A percentile compares a stretch with the other conserved stretches of the same genome.
These are phyloP conservation scores for Termitomyces sp. DNA, from an alignment of 768 basidiomycete genomes.

Conservation along the genomic window DNA sequence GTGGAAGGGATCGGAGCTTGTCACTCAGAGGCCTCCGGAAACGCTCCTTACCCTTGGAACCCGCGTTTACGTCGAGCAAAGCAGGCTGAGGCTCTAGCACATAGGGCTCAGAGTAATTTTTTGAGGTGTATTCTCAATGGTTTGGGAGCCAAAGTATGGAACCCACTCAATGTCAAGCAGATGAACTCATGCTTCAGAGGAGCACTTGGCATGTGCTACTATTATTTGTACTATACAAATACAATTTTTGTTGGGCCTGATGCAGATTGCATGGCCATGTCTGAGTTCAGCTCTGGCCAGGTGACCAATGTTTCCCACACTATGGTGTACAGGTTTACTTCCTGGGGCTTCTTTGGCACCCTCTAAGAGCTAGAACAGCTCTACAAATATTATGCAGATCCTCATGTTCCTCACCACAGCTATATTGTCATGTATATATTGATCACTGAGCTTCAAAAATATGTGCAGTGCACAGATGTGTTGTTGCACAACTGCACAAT, in stretches of 20 bases:
- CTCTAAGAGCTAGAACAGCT: not conserved
- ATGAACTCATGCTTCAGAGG: too few relatives aligned
- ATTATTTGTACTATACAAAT: too few relatives aligned
- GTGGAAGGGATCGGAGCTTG: too few relatives aligned
- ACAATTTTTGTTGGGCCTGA: not conserved
- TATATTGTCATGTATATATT: not conserved
- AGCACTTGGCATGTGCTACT: too few relatives aligned
- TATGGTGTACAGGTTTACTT: not conserved
- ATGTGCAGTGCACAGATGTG: not conserved
- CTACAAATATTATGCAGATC: not conserved
- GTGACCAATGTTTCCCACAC: not conserved
- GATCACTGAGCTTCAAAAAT: not conserved
- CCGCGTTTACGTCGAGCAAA: too few relatives aligned
- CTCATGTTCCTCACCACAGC: not conserved
- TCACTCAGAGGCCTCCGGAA: too few relatives aligned
- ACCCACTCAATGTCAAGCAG: too few relatives aligned
- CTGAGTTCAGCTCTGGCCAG: not conserved
- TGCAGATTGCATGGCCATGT: not conserved
- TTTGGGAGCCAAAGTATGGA: too few relatives aligned
- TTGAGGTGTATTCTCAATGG: too few relatives aligned
- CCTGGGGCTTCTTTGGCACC: not conserved
- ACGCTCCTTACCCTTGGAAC: too few relatives aligned
- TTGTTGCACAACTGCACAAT: not conserved
- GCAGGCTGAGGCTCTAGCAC: too few relatives aligned
- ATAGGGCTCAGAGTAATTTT: too few relatives aligned